Evolutionary conservation across 441 rosid genomes (phyloP), one percentile per base, ranked within the genome.

Genomic region (Erodium texanum): DNA sequence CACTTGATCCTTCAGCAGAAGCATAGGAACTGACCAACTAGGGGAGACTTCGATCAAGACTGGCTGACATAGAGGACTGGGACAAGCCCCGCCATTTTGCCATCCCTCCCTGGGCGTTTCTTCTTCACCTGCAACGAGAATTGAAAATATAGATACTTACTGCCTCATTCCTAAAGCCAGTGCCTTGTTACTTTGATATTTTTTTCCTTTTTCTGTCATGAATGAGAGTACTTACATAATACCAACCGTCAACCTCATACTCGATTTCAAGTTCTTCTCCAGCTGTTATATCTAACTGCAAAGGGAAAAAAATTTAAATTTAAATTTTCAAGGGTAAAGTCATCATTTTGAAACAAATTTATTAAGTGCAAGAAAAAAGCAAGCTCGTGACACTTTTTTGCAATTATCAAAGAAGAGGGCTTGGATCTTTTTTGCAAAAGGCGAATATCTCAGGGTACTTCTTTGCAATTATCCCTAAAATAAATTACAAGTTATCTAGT

Each of bases 171-270:
- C 3, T 52, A 52, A 18, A 52, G 59, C 59, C 11, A 18, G 22
- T 5, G 20, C 23, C 59, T 52, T 18, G 22, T 52, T 52, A 52
- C 54, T 12, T 12, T 38, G 45, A 38, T 24, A 6, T 48, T 65
- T 7, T 66, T 23, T 58, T 27, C 3, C 12, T 41, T 58, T 54
- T 0, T 15, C 36, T 12, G 64, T 68, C 34, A 22, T 12, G 22
- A 43, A 38, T 24, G 36, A 67, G 50, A 14, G 66, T 69, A 88
- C 98, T 89, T 86, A 94, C 99, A 76, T 92, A 90, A 81, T 86
- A 92, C 97, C 99, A 95, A 54, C 98, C 99, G 76, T 95, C 99
- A 32, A 95, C 98, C 84, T 95, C 99, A 32, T 95, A 84, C 73
- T 92, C 98, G 32, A 95, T 92, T 78, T 90, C 97, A 67, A 95